Evolutionary conservation across 495 filamentous ascomycete species (phyloP).

Genomic region (Annulohypoxylon moriforme): DNA sequence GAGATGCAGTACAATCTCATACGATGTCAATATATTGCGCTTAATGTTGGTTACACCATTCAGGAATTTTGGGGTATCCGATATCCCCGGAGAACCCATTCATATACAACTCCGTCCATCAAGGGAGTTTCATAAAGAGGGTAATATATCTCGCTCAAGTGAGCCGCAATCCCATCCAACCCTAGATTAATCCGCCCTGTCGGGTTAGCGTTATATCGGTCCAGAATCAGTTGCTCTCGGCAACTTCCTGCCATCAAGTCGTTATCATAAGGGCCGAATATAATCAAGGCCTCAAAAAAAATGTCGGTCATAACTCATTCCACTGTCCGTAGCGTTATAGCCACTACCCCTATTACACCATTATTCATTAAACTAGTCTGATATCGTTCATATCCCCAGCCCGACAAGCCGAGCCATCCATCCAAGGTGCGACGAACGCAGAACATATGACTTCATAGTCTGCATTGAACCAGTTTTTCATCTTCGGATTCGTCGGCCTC

Average conservation of each 20-base stretch:
- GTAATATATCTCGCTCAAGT: background rate
- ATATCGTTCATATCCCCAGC: background rate
- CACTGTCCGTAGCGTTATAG: background rate
- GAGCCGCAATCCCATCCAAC: background rate
- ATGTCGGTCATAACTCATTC: background rate
- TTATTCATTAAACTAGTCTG: background rate
- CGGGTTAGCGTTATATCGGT: background rate
- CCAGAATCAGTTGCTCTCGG: background rate
- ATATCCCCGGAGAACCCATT: background rate
- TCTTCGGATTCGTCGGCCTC: background rate
- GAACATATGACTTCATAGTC: background rate
- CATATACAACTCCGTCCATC: background rate
- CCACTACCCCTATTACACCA: background rate
- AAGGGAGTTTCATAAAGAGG: conserved; percentile 1
- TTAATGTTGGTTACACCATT: background rate
- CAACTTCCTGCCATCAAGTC: background rate
- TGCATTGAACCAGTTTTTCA: background rate
- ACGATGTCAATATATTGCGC: background rate
- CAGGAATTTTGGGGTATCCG: background rate
- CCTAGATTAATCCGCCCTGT: background rate
- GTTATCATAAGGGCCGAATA: background rate
- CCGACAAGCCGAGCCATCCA: conserved; percentile 6
- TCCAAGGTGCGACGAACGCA: conserved; percentile 6
- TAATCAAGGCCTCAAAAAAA: background rate
- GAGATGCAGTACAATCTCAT: background rate